phyloP scores from a whole-genome alignment of 768 basidiomycete species.

The Melanogaster broomeanus region DNA sequence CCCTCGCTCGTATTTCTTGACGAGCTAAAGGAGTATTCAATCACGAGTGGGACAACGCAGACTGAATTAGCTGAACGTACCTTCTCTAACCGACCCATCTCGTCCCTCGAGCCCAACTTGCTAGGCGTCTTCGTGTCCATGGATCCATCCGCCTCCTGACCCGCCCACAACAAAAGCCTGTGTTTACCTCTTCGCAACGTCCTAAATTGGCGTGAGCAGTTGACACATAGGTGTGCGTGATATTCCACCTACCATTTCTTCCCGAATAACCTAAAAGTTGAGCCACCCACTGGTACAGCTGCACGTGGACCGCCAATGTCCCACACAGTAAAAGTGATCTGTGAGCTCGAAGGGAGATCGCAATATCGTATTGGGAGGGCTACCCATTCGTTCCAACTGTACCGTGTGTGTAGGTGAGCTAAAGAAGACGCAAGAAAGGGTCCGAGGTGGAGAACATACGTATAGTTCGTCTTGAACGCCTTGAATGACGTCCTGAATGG shows the following conservation, averaged over 20 bases:
- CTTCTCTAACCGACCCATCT: conserved; percentile 95
- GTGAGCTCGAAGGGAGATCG: conserved; percentile 86
- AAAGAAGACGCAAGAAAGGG: background rate
- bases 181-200: conserved; percentile 92
- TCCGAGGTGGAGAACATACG: conserved; percentile 45
- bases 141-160: conserved; percentile 82
- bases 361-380: conserved; percentile 91
- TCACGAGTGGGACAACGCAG: conserved; percentile 25
- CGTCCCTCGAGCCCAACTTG: conserved; percentile 78
- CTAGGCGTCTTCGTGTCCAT: conserved; percentile 84
- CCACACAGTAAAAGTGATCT: conserved; percentile 94
- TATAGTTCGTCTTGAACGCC: conserved; percentile 82
- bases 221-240: background rate
- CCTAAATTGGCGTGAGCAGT: conserved; percentile 41
- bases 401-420: conserved; percentile 1
- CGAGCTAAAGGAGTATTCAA: conserved; percentile 50
- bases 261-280: conserved; percentile 88
- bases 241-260: conserved; percentile 75
- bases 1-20: conserved; percentile 95
- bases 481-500: conserved; percentile 93
- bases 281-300: conserved; percentile 85
- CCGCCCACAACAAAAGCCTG: conserved; percentile 81
- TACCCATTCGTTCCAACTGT: conserved; percentile 95
- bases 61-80: conserved; percentile 37
- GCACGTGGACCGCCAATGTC: conserved; percentile 85